These are phyloP conservation scores for Coemansia sp. DNA, from an alignment of 192 early-diverging fungal genomes.

Conservation along the genomic window DNA sequence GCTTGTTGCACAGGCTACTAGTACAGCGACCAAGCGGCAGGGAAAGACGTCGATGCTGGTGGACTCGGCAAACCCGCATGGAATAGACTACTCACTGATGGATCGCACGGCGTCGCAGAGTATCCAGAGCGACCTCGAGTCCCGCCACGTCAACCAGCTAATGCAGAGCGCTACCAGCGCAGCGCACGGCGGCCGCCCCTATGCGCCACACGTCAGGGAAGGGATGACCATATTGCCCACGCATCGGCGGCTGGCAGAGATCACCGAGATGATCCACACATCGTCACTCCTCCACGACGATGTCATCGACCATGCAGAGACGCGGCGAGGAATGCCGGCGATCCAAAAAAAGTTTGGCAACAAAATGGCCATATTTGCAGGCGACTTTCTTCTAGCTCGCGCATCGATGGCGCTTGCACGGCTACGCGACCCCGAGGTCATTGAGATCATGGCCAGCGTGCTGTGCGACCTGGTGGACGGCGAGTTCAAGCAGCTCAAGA, in stretches of 20 bases:
- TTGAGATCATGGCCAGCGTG: slow-evolving; percentile 88
- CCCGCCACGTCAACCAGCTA: slow-evolving; percentile 28
- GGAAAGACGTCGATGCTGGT: slow-evolving; percentile 35
- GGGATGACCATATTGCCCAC: slow-evolving; percentile 71
- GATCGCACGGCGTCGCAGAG: slow-evolving; percentile 62
- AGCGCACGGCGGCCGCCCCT: slow-evolving; percentile 41
- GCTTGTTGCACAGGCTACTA: slow-evolving; percentile 85
- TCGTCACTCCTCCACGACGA: slow-evolving; percentile 95
- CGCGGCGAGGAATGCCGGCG: slow-evolving; percentile 71
- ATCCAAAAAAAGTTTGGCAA: slow-evolving; percentile 91
- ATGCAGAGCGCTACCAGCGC: slow-evolving; percentile 29
- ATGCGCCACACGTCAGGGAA: slow-evolving; percentile 23
- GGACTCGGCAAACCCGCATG: slow-evolving; percentile 26
- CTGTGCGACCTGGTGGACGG: slow-evolving; percentile 95
- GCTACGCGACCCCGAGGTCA: slow-evolving; percentile 87
- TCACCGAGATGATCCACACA: slow-evolving; percentile 98
- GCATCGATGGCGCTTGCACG: slow-evolving; percentile 90
- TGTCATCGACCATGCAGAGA: slow-evolving; percentile 77
- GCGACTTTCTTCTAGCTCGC: slow-evolving; percentile 91
- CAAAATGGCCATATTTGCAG: slow-evolving; percentile 94
- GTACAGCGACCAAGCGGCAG: slow-evolving; percentile 60
- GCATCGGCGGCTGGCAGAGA: slow-evolving; percentile 91
- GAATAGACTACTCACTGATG: slow-evolving; percentile 56
- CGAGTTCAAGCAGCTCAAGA: slow-evolving; percentile 95
- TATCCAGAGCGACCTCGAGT: slow-evolving; percentile 43